Percentiles rank a stretch among this genome's conserved stretches.
Evolutionary conservation across 192 early-diverging fungal species (phyloP).

Genomic region (Rhizophagus prolifer): DNA sequence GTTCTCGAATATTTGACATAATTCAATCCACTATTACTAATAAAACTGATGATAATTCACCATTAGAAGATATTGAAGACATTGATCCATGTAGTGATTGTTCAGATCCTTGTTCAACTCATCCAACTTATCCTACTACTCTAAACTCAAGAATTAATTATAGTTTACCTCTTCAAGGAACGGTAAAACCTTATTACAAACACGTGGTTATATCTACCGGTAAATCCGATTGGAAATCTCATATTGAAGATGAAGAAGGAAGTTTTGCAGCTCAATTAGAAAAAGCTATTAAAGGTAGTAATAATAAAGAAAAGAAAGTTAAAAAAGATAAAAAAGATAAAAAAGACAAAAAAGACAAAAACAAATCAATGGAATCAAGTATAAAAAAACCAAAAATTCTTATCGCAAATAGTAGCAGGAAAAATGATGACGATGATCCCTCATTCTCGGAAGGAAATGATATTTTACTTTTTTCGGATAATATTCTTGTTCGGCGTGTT

Average conservation of each 20-base stretch:
- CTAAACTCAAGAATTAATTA: constrained; percentile 48
- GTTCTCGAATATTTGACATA: no score
- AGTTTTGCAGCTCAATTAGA: constrained; percentile 45
- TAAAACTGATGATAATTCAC: background rate
- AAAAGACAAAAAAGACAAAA: no score
- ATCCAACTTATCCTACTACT: constrained; percentile 46
- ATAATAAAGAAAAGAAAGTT: background rate
- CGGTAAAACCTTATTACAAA: constrained; percentile 53
- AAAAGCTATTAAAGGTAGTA: constrained; percentile 33
- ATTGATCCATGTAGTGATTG: constrained; percentile 47
- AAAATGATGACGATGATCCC: constrained; percentile 17
- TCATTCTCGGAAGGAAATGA: constrained; percentile 17
- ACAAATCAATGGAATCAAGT: background rate
- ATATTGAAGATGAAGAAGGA: constrained; percentile 51
- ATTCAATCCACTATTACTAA: no score
- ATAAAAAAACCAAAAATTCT: constrained; percentile 43
- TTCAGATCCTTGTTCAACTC: constrained; percentile 44
- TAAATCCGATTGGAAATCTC: constrained; percentile 45
- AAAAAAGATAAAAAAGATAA: background rate
- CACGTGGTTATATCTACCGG: constrained; percentile 60
- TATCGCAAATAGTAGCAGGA: constrained; percentile 43
- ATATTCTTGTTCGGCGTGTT: constrained; percentile 55
- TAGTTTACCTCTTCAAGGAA: constrained; percentile 40
- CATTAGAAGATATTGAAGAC: background rate
- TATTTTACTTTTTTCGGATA: constrained; percentile 53